Conservation (phyloP, 208 protist genomes). For the Herpetomonas tarakana region DNA sequence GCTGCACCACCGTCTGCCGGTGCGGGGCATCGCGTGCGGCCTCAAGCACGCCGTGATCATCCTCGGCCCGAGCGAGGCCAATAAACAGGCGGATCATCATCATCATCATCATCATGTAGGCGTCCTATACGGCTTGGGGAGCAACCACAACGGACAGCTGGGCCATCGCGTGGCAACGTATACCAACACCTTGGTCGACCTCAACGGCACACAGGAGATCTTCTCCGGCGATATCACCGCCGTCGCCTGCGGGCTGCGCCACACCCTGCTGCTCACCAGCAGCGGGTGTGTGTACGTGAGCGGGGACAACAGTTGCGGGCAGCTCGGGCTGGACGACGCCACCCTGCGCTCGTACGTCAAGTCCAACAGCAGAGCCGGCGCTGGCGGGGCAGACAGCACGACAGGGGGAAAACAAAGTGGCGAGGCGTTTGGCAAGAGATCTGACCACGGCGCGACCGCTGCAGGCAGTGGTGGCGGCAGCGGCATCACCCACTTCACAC, state of each 20-base stretch:
- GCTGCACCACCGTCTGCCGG: conserved; percentile 22
- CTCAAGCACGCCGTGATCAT: conserved; percentile 46
- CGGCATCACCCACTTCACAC: conserved; percentile 36
- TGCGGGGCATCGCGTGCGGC: conserved; percentile 43
- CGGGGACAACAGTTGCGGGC: conserved; percentile 69
- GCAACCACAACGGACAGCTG: conserved; percentile 73
- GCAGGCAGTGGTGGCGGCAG: conserved; percentile 3
- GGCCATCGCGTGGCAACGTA: conserved; percentile 61
- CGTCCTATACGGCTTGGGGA: conserved; percentile 63
- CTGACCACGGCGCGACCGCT: not conserved
- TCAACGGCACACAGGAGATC: conserved; percentile 17
- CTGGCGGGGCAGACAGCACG: no score
- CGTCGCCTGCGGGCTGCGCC: conserved; percentile 60
- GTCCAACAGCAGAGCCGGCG: not conserved
- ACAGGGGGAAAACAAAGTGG: no score
- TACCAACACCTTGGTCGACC: conserved; percentile 45
- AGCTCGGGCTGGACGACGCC: conserved; percentile 50
- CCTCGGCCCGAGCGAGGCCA: conserved; percentile 6
- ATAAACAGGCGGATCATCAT: not conserved
- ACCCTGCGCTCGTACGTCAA: conserved; percentile 10
- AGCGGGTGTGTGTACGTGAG: conserved; percentile 65
- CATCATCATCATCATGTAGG: not conserved
- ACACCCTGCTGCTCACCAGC: conserved; percentile 56
- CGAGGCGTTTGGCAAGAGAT: no score
- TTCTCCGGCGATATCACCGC: conserved; percentile 7